Conservation (phyloP, 2,329 filamentous ascomycete species). For the Fusarium sp. region DNA sequence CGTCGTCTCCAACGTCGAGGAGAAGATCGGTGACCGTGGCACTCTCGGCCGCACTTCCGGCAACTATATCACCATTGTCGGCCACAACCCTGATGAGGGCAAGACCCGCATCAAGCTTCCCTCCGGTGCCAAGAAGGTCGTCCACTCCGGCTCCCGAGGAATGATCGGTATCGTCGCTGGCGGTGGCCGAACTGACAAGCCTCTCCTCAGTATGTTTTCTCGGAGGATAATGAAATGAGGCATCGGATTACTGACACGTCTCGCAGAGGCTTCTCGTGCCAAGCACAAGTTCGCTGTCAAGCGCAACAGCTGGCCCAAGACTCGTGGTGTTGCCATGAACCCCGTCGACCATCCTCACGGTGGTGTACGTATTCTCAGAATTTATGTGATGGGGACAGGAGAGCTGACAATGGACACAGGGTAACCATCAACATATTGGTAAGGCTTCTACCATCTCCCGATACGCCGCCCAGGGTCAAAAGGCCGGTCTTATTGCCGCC, state of each 20-base stretch:
- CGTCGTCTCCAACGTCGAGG: constrained; percentile 98
- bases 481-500: constrained; percentile 99
- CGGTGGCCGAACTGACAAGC: constrained; percentile 99
- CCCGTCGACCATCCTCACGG: constrained; percentile 99
- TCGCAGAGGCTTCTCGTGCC: constrained; percentile 93
- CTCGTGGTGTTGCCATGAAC: constrained; percentile 99
- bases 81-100: constrained; percentile 98
- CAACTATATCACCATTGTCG: constrained; percentile 98
- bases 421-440: constrained; percentile 99
- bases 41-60: constrained; percentile 95
- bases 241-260: constrained; percentile 51
- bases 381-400: constrained; percentile 15
- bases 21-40: constrained; percentile 98
- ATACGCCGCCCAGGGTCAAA: constrained; percentile 98
- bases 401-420: constrained; percentile 63
- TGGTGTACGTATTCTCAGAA: constrained; percentile 69
- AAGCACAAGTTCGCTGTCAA: constrained; percentile 99
- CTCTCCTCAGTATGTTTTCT: constrained; percentile 80
- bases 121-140: constrained; percentile 98
- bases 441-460: constrained; percentile 99
- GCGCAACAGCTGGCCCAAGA: constrained; percentile 99
- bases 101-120: constrained; percentile 99
- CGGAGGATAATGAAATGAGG: background rate
- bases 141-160: constrained; percentile 89
- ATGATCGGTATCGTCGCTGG: constrained; percentile 99